Base-by-base conservation (phyloP, 306 rosid genomes). In the Astragalus glycyphyllos region DNA sequence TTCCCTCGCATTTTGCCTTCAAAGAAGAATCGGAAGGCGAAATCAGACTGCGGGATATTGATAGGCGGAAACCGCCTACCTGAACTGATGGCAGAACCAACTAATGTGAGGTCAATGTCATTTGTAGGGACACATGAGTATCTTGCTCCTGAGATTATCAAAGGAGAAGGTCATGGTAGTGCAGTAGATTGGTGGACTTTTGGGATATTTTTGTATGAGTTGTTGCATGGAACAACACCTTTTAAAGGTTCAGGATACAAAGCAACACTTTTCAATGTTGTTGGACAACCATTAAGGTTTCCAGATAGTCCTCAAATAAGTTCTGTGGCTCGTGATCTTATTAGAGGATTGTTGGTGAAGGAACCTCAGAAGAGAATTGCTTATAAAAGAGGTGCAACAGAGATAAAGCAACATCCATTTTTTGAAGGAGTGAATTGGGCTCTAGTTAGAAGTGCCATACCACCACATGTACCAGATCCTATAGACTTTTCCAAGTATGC, bases 121-220 rank as follows among this genome's bases (percentile, higher is more conserved):
- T 92, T 89, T 72, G 97, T 92, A 23, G 97, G 97, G 2, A 92
- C 96, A 29, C 97, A 92, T 23, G 97, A 92, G 69, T 92, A 92
- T 31, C 90, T 92, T 32, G 96, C 97, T 31, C 97, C 97, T 2
- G 96, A 92, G 84, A 92, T 92, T n/a, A 77, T 92, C 73, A 89
- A 87, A 1, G 97, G 97, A 55, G 96, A 92, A 64, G 97, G 97
- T 3, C 97, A 92, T 60, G 97, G 97, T 3, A 92, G 97, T 70
- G 97, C 97, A 16, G 97, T 92, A 64, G 96, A 92, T 45, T 92
- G 97, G 96, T 92, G 97, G 97, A 92, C 97, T 3, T 89, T 84
- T 13, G 97, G 97, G n/a, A 92, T 92, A 57, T 92, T 92, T 87
- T 80, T 92, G 65, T 92, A 92, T 31, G 97, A 92, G 81, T 68